These are phyloP conservation scores for Leccinum broughii DNA, from an alignment of 768 basidiomycete species.

Conservation along the genomic window DNA sequence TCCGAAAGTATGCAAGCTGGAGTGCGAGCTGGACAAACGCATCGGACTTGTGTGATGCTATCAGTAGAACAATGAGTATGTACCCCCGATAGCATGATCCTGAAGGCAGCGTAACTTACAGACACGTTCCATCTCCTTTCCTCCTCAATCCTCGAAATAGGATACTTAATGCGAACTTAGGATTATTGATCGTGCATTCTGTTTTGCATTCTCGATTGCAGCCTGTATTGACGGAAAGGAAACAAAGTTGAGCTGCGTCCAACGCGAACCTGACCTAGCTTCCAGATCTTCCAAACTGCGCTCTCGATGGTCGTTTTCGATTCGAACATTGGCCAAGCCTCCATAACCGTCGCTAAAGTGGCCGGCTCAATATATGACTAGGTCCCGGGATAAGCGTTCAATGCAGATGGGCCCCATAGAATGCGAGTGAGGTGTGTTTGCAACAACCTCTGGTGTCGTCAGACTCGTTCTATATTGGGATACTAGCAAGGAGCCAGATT, in stretches of 20 bases:
- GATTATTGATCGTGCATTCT: slow-evolving; percentile 57
- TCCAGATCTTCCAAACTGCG: slow-evolving; percentile 10
- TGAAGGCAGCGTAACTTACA: slow-evolving; percentile 46
- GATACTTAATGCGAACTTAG: slow-evolving; percentile 78
- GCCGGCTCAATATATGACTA: no score
- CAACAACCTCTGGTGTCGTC: no score
- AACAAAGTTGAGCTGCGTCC: slow-evolving; percentile 75
- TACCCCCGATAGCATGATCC: background rate
- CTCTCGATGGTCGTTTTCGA: slow-evolving; percentile 7
- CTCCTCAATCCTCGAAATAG: slow-evolving; percentile 81
- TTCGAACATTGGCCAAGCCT: slow-evolving; percentile 48
- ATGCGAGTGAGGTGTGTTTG: no score
- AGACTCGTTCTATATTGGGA: no score
- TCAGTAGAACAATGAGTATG: background rate
- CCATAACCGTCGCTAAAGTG: slow-evolving; percentile 33
- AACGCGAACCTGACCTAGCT: slow-evolving; percentile 32
- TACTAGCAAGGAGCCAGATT: no score
- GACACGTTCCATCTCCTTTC: slow-evolving; percentile 79
- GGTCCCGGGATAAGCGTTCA: no score
- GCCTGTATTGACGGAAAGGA: slow-evolving; percentile 56
- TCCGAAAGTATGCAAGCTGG: slow-evolving; percentile 88
- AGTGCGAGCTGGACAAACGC: slow-evolving; percentile 90
- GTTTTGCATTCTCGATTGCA: slow-evolving; percentile 60
- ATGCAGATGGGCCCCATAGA: no score
- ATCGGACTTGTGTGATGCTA: slow-evolving; percentile 66